These are phyloP conservation scores for Candida caryicola DNA, from an alignment of 805 yeast species.

Conservation along the genomic window DNA sequence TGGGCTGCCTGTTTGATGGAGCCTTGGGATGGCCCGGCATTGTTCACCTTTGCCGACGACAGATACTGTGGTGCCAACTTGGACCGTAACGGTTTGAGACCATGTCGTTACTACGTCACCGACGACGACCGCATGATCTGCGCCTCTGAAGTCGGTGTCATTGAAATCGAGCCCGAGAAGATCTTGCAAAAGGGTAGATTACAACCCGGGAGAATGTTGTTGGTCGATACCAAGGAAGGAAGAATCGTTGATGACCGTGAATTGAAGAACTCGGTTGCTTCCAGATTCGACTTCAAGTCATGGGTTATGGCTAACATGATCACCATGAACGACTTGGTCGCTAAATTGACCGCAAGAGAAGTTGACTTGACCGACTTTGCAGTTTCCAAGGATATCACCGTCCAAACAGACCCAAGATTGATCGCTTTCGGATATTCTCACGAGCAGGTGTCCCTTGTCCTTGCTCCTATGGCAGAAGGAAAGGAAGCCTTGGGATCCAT, in stretches of 20 bases:
- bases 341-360: constrained; percentile 49
- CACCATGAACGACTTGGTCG: constrained; percentile 70
- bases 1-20: constrained; percentile 99
- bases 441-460: constrained; percentile 78
- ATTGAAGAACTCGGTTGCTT: constrained; percentile 74
- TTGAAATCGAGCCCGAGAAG: constrained; percentile 78
- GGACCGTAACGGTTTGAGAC: constrained; percentile 96
- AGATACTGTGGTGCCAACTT: constrained; percentile 97
- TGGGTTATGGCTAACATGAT: constrained; percentile 89
- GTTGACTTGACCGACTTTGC: constrained; percentile 17
- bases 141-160: constrained; percentile 98
- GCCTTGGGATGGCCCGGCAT: constrained; percentile 99
- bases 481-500: constrained; percentile 96
- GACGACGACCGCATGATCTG: constrained; percentile 94
- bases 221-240: constrained; percentile 92
- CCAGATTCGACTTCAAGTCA: constrained; percentile 85
- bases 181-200: constrained; percentile 89
- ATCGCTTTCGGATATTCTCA: constrained; percentile 90
- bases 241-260: constrained; percentile 90
- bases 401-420: constrained; percentile 80
- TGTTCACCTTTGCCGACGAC: constrained; percentile 95
- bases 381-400: constrained; percentile 32
- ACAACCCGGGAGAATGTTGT: constrained; percentile 93
- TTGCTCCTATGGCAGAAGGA: constrained; percentile 95
- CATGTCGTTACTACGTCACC: constrained; percentile 95